Evolutionary conservation across 2,329 filamentous ascomycete species (phyloP).

Genomic region (Trichoderma breve): DNA sequence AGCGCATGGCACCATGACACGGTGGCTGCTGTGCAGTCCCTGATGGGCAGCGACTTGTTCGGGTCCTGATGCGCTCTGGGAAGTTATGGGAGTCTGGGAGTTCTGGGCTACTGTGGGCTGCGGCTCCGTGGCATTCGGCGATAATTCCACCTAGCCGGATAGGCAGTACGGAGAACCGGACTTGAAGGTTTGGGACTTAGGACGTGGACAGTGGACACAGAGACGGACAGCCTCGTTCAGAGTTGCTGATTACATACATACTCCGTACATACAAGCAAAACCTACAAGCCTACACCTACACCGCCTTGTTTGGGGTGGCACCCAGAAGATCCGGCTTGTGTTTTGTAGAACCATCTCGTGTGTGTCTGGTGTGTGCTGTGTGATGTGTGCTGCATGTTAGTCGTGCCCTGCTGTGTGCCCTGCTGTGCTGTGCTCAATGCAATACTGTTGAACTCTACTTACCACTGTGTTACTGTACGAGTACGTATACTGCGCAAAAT

Average conservation of each 20-base stretch:
- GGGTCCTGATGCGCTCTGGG: neutral
- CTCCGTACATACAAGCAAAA: neutral
- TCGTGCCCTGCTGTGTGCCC: no score
- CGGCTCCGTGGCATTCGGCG: neutral
- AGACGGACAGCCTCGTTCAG: neutral
- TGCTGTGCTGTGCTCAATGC: no score
- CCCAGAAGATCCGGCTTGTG: neutral
- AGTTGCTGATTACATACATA: neutral
- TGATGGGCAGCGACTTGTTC: neutral
- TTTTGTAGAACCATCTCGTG: neutral
- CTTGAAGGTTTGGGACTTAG: neutral
- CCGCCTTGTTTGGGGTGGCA: conserved; percentile 4
- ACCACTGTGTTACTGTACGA: neutral
- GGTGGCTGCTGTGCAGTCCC: neutral
- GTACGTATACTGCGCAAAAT: no score
- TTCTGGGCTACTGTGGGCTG: neutral
- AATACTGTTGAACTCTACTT: neutral
- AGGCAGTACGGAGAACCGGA: neutral
- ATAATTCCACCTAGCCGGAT: neutral
- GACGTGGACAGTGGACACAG: no score
- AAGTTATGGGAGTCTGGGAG: no score
- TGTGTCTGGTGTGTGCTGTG: neutral
- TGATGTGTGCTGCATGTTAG: neutral
- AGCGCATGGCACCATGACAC: neutral
- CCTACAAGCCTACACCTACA: neutral